phyloP scores from a whole-genome alignment of 495 filamentous ascomycete species.

The Neurospora sp. region DNA sequence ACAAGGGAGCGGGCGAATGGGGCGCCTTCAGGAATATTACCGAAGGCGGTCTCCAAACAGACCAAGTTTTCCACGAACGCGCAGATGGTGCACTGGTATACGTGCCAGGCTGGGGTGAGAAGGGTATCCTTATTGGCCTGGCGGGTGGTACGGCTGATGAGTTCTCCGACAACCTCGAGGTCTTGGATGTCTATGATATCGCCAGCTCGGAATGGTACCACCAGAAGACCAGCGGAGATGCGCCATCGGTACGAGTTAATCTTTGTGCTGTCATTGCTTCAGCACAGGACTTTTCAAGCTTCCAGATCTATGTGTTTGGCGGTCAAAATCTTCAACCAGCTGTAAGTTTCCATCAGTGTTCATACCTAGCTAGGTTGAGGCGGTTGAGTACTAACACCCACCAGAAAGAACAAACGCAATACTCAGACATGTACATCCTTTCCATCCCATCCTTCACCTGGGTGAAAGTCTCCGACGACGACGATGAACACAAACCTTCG shows the following conservation, averaged over 20 bases:
- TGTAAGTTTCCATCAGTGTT: constrained; percentile 12
- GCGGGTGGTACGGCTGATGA: constrained; percentile 55
- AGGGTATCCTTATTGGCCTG: constrained; percentile 60
- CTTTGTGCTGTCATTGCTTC: constrained; percentile 62
- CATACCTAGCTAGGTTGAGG: neutral
- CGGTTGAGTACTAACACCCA: neutral
- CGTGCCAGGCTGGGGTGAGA: constrained; percentile 60
- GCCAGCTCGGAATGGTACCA: constrained; percentile 69
- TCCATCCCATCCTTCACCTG: constrained; percentile 67
- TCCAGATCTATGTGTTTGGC: constrained; percentile 68
- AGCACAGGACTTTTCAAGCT: constrained; percentile 58
- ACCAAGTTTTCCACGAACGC: constrained; percentile 54
- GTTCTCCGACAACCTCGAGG: constrained; percentile 56
- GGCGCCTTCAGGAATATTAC: constrained; percentile 64
- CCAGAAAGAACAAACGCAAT: constrained; percentile 43
- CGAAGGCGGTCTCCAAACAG: constrained; percentile 53
- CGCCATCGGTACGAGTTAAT: constrained; percentile 58
- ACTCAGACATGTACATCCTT: constrained; percentile 68
- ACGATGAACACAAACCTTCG: constrained; percentile 42
- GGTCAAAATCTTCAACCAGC: constrained; percentile 60
- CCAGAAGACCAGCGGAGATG: constrained; percentile 53
- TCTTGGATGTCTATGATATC: constrained; percentile 69
- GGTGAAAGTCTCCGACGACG: constrained; percentile 49
- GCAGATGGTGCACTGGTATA: constrained; percentile 63
- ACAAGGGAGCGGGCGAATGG: constrained; percentile 39